phyloP scores from a whole-genome alignment of 768 basidiomycete genomes.

The Boletus patriciae region DNA sequence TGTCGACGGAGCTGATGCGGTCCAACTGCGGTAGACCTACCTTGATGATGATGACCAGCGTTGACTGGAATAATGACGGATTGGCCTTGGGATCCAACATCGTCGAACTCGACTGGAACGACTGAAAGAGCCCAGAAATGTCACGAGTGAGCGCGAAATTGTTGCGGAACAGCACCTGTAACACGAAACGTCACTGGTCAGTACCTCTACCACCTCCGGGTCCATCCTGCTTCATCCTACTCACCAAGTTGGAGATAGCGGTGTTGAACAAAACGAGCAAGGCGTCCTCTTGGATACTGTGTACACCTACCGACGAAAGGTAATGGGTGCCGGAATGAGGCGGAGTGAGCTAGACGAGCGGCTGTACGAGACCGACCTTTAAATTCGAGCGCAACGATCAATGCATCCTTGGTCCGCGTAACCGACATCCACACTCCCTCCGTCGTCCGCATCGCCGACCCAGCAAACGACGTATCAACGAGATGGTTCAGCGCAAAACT shows the following conservation, averaged over 20 bases:
- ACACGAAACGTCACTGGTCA: not conserved
- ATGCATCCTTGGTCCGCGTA: slow-evolving; percentile 52
- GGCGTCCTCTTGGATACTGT: slow-evolving; percentile 66
- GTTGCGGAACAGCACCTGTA: slow-evolving; percentile 61
- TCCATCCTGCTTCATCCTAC: slow-evolving; percentile 31
- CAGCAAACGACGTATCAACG: slow-evolving; percentile 63
- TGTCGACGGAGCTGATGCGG: not conserved
- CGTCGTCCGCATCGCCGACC: slow-evolving; percentile 65
- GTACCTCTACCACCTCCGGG: no score
- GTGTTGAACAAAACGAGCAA: slow-evolving; percentile 64
- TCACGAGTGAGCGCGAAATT: slow-evolving; percentile 63
- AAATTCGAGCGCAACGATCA: slow-evolving; percentile 63
- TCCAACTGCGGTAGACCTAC: slow-evolving; percentile 19
- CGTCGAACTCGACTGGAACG: slow-evolving; percentile 58
- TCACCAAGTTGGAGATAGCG: slow-evolving; percentile 61
- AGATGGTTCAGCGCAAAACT: slow-evolving; percentile 60
- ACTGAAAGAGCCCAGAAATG: slow-evolving; percentile 60
- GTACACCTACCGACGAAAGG: slow-evolving; percentile 42
- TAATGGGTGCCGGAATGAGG: not conserved
- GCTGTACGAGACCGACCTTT: slow-evolving; percentile 42
- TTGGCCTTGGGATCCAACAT: slow-evolving; percentile 60
- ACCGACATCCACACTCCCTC: slow-evolving; percentile 71
- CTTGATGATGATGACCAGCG: slow-evolving; percentile 63
- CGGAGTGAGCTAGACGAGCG: not conserved
- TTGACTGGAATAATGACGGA: slow-evolving; percentile 58